A percentile compares a stretch with the other conserved stretches of the same genome.
Evolutionary conservation across 2,329 filamentous ascomycete species (phyloP).

Genomic region (Chalaropsis thielavioides): DNA sequence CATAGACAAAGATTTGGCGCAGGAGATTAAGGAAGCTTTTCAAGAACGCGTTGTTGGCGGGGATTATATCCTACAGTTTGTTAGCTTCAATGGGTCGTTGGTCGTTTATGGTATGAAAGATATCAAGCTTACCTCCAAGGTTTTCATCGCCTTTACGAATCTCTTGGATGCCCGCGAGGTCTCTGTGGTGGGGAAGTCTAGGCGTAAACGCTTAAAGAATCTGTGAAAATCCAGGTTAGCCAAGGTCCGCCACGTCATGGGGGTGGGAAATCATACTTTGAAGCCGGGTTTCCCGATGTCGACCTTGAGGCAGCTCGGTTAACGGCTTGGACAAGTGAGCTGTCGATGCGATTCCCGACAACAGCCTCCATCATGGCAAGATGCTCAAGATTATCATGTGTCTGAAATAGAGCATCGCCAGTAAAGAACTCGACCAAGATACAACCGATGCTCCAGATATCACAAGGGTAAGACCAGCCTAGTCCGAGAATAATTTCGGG

Average conservation of each 20-base stretch:
- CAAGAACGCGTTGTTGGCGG: conserved; percentile 43
- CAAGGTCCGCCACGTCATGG: not conserved
- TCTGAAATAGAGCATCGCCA: conserved; percentile 56
- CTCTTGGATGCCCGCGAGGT: conserved; percentile 49
- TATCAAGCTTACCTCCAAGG: conserved; percentile 39
- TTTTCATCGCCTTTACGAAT: conserved; percentile 61
- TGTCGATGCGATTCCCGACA: conserved; percentile 44
- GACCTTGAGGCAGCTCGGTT: conserved; percentile 40
- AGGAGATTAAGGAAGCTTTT: conserved; percentile 50
- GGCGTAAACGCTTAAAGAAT: conserved; percentile 50
- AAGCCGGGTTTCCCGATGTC: conserved; percentile 44
- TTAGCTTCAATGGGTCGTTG: conserved; percentile 19
- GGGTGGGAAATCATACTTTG: conserved; percentile 38
- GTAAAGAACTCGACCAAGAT: conserved; percentile 61
- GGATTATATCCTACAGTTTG: conserved; percentile 45
- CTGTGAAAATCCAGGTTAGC: conserved; percentile 26
- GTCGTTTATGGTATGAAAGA: not conserved
- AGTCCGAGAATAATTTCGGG: conserved; percentile 57
- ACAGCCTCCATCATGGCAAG: conserved; percentile 65
- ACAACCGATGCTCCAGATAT: conserved; percentile 62
- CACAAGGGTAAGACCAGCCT: conserved; percentile 57
- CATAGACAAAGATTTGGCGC: conserved; percentile 53
- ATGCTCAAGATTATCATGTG: conserved; percentile 58
- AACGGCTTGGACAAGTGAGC: conserved; percentile 41
- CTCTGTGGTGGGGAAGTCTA: conserved; percentile 50